These are phyloP conservation scores for Halophytophthora batemanensis DNA, from an alignment of 352 stramenopile species.

Conservation along the genomic window DNA sequence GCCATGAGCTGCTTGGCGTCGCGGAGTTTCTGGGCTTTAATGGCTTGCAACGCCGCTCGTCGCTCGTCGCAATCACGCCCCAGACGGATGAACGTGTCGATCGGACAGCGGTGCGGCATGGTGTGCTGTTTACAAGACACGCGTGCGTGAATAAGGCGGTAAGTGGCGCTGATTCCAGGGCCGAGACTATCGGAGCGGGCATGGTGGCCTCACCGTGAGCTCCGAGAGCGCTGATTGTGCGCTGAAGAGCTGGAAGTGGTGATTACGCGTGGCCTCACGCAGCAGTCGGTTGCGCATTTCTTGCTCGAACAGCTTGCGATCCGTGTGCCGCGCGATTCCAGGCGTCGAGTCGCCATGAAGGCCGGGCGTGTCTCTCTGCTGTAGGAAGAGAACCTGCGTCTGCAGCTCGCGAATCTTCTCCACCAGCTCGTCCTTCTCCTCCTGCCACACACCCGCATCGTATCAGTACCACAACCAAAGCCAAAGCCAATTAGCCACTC, in stretches of 20 bases:
- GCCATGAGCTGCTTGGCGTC: constrained; percentile 42
- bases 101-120: constrained; percentile 29
- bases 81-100: constrained; percentile 48
- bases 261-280: constrained; percentile 41
- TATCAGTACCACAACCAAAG: background rate
- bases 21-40: constrained; percentile 46
- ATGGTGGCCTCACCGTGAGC: constrained; percentile 19
- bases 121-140: constrained; percentile 22
- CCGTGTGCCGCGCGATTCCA: constrained; percentile 12
- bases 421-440: constrained; percentile 39
- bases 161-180: no score
- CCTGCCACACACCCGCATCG: constrained; percentile 9
- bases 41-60: constrained; percentile 28
- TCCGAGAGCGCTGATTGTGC: constrained; percentile 46
- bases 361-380: no score
- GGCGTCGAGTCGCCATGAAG: constrained; percentile 13
- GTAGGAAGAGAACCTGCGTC: constrained; percentile 35
- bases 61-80: constrained; percentile 31
- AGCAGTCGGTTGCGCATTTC: constrained; percentile 45
- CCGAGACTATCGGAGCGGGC: background rate
- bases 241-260: constrained; percentile 41
- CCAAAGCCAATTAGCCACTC: background rate
- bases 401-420: constrained; percentile 37
- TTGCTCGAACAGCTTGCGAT: constrained; percentile 29
- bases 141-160: no score